phyloP scores from a whole-genome alignment of 768 basidiomycete species.

The Xerocomus spinulosus region DNA sequence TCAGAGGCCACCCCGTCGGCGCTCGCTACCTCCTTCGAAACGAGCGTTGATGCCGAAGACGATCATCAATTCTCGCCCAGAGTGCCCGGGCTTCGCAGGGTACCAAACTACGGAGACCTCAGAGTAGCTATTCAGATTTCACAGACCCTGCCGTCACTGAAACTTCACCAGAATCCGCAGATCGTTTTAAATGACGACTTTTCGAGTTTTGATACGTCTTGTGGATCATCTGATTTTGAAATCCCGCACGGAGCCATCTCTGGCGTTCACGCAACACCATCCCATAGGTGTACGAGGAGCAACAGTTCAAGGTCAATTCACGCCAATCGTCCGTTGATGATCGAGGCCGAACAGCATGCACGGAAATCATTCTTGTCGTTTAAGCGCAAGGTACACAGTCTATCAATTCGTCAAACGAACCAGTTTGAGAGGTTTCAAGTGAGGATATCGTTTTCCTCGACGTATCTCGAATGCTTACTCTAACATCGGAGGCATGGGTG shows the following conservation, averaged over 20 bases:
- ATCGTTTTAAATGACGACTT: background rate
- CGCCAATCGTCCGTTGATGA: background rate
- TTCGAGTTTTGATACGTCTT: background rate
- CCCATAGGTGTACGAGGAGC: background rate
- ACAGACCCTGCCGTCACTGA: background rate
- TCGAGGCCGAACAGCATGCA: background rate
- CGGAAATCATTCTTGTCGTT: conserved; percentile 7
- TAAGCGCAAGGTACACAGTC: background rate
- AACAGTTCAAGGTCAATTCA: conserved; percentile 1
- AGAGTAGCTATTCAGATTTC: conserved; percentile 5
- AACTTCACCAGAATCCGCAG: background rate
- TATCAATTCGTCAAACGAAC: background rate
- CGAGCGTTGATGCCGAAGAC: conserved; percentile 15
- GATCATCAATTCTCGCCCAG: background rate
- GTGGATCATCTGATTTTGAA: background rate
- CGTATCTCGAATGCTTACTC: background rate
- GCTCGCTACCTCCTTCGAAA: conserved; percentile 15
- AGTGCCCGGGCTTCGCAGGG: conserved; percentile 12
- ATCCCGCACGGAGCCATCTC: background rate
- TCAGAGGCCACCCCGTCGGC: conserved; percentile 1
- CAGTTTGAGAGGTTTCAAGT: conserved; percentile 5
- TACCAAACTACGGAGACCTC: conserved; percentile 16
- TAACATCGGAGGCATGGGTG: conserved; percentile 5
- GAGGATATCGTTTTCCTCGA: background rate
- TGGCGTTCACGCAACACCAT: background rate